Evolutionary conservation across 768 basidiomycete genomes (phyloP).

Genomic region (Pisolithus sp.): DNA sequence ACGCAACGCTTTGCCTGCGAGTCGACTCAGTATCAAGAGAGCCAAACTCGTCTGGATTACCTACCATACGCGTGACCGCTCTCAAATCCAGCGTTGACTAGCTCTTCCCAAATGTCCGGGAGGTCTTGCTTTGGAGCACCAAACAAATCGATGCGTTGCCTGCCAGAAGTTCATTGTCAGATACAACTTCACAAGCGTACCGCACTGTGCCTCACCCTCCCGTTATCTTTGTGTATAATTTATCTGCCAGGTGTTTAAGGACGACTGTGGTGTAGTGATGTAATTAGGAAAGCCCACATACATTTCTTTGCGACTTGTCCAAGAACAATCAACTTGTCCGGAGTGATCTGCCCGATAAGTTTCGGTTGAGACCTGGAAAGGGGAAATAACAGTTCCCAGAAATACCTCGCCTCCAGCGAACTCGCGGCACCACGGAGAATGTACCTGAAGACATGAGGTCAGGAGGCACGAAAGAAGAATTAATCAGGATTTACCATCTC

Average conservation of each 20-base stretch:
- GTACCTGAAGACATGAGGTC: slow-evolving; percentile 32
- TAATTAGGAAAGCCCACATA: slow-evolving; percentile 5
- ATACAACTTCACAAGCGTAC: no score
- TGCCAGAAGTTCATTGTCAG: slow-evolving; percentile 13
- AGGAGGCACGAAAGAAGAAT: neutral
- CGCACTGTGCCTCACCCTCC: slow-evolving; percentile 22
- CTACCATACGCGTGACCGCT: slow-evolving; percentile 73
- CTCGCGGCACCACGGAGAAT: slow-evolving; percentile 66
- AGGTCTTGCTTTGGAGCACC: slow-evolving; percentile 66
- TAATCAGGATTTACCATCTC: slow-evolving; percentile 38
- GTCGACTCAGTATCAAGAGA: neutral
- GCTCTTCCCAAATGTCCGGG: slow-evolving; percentile 61
- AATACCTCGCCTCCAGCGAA: slow-evolving; percentile 60
- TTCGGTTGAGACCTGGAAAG: neutral
- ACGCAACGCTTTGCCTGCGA: slow-evolving; percentile 43
- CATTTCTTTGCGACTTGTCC: slow-evolving; percentile 65
- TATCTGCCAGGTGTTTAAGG: slow-evolving; percentile 23
- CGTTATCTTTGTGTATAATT: slow-evolving; percentile 59
- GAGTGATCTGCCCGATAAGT: slow-evolving; percentile 36
- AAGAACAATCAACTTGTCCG: slow-evolving; percentile 58
- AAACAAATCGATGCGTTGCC: slow-evolving; percentile 65
- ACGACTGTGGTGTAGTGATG: neutral
- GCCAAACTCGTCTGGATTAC: neutral
- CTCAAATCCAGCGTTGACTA: slow-evolving; percentile 62
- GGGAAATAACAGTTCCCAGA: neutral